Evolutionary conservation across 1,284 basidiomycete genomes (phyloP).

Genomic region (Paramarasmius palmivorus): DNA sequence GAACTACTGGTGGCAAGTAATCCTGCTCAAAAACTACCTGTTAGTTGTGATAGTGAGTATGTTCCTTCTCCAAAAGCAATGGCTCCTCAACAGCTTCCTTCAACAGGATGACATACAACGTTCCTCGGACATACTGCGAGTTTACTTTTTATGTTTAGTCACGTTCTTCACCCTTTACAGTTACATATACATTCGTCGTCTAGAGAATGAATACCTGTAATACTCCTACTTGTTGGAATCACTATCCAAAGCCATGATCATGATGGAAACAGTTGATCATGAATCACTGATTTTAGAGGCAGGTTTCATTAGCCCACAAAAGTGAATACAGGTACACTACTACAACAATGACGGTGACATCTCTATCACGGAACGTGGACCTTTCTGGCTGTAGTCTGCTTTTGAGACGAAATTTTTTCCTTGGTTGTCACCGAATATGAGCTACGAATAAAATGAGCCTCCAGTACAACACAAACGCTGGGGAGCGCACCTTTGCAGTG

Average conservation of each 20-base stretch:
- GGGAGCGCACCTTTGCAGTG: conserved; percentile 75
- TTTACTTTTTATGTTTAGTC: neutral
- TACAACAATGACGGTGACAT: conserved; percentile 73
- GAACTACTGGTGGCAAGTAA: conserved; percentile 85
- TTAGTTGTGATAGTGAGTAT: neutral
- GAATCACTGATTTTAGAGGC: neutral
- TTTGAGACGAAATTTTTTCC: conserved; percentile 76
- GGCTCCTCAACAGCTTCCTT: neutral
- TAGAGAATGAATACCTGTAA: too few relatives aligned
- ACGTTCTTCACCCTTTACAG: too few relatives aligned
- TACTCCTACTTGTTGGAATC: too few relatives aligned
- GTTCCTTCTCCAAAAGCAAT: neutral
- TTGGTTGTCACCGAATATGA: conserved; percentile 61
- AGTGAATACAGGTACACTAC: conserved; percentile 8
- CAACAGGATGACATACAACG: neutral
- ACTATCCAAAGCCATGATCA: conserved; percentile 28
- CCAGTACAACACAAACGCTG: conserved; percentile 1
- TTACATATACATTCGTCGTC: too few relatives aligned
- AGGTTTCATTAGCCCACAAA: neutral
- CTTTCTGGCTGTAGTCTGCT: conserved; percentile 69
- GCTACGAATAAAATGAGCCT: conserved; percentile 29
- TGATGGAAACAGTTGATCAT: neutral
- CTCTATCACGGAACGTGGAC: conserved; percentile 71
- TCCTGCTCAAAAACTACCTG: conserved; percentile 11
- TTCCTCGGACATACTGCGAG: neutral